phyloP scores from a whole-genome alignment of 495 filamentous ascomycete genomes.

The Penicilliopsis zonata region DNA sequence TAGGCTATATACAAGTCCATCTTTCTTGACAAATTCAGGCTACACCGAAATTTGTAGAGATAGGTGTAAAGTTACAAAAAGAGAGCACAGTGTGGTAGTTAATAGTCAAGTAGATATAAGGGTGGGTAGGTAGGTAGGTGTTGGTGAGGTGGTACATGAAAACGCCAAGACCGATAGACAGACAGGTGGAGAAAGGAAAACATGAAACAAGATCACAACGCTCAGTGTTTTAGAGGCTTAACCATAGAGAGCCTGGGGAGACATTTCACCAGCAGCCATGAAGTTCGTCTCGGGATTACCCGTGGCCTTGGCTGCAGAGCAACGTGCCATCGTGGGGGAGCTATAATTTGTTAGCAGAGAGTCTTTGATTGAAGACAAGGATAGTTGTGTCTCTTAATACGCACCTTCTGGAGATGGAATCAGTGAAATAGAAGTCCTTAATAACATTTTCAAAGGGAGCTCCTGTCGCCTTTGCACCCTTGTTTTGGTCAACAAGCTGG shows the following conservation, averaged over 20 bases:
- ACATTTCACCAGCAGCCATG: constrained; percentile 65
- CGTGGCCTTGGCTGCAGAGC: constrained; percentile 68
- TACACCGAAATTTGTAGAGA: constrained; percentile 11
- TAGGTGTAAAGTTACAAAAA: constrained; percentile 12
- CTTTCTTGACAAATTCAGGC: constrained; percentile 15
- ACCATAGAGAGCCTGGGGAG: constrained; percentile 35
- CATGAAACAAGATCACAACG: constrained; percentile 9
- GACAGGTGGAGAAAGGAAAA: constrained; percentile 16
- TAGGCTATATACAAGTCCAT: constrained; percentile 36
- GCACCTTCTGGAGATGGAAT: constrained; percentile 87
- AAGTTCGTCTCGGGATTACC: constrained; percentile 68
- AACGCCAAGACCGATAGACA: constrained; percentile 33
- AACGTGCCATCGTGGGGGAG: constrained; percentile 94
- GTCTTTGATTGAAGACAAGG: constrained; percentile 2
- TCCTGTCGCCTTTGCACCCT: constrained; percentile 56
- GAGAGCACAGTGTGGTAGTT: constrained; percentile 9
- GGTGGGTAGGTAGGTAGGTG: not conserved
- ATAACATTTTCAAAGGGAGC: constrained; percentile 69
- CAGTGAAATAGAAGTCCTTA: constrained; percentile 95
- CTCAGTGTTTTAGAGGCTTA: constrained; percentile 9
- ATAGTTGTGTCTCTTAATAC: constrained; percentile 8
- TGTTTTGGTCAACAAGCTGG: constrained; percentile 91
- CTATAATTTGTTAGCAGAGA: constrained; percentile 34
- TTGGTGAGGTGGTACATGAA: constrained; percentile 24
- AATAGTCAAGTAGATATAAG: constrained; percentile 18